A percentile compares a stretch with the other conserved stretches of the same genome.
phyloP scores from a whole-genome alignment of 768 basidiomycete genomes.

The Rhodotorula sphaerocarpa region DNA sequence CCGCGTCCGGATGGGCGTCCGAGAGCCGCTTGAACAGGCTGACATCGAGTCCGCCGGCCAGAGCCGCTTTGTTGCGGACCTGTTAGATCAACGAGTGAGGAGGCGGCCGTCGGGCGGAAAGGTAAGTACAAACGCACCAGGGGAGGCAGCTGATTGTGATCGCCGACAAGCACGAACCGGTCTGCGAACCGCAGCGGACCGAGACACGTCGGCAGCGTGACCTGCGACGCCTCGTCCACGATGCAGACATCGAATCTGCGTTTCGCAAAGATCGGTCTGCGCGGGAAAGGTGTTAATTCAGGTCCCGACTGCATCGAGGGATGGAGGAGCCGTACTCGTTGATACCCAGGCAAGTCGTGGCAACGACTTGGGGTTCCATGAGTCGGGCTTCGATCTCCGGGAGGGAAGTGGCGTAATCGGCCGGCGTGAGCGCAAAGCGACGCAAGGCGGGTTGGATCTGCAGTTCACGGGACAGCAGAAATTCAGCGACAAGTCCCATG shows the following conservation, averaged over 20 bases:
- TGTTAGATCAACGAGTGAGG: slow-evolving; percentile 40
- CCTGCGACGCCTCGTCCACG: slow-evolving; percentile 95
- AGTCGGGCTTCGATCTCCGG: slow-evolving; percentile 73
- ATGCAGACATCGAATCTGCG: slow-evolving; percentile 92
- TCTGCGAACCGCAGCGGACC: slow-evolving; percentile 86
- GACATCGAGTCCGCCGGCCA: slow-evolving; percentile 75
- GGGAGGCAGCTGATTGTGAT: slow-evolving; percentile 94
- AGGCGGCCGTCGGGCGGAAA: not conserved
- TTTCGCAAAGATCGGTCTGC: slow-evolving; percentile 71
- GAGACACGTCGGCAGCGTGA: slow-evolving; percentile 87
- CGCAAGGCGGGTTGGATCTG: slow-evolving; percentile 77
- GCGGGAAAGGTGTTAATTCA: not conserved
- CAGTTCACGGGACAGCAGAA: not conserved
- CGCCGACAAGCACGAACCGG: slow-evolving; percentile 88
- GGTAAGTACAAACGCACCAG: slow-evolving; percentile 57
- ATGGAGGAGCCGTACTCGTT: slow-evolving; percentile 64
- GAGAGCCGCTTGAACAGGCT: slow-evolving; percentile 84
- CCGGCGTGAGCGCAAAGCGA: slow-evolving; percentile 59
- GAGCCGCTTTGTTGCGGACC: slow-evolving; percentile 73
- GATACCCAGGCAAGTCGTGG: slow-evolving; percentile 86
- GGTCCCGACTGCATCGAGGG: not conserved
- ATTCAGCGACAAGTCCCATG: not conserved
- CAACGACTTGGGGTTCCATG: slow-evolving; percentile 83
- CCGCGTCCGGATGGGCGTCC: slow-evolving; percentile 62
- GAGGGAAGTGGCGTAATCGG: slow-evolving; percentile 56